phyloP scores from a whole-genome alignment of 306 rosid genomes.

The Ochetophila trinervis region DNA sequence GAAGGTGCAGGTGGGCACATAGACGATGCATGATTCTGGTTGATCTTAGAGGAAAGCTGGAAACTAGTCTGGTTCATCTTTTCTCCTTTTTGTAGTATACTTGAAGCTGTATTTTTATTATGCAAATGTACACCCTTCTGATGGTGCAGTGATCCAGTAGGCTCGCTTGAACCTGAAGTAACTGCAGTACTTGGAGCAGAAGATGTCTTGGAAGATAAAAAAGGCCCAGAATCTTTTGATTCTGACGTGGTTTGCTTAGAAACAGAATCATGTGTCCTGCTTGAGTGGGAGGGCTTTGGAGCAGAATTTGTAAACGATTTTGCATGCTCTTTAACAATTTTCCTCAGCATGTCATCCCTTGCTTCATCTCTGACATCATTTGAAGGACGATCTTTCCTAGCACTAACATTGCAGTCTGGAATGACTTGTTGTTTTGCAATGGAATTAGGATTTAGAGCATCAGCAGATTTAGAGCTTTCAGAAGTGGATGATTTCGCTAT shows the following conservation, averaged over 20 bases:
- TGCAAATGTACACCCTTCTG: slow-evolving; percentile 54
- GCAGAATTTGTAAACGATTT: slow-evolving; percentile 46
- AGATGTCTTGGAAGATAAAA: slow-evolving; percentile 50
- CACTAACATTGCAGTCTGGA: slow-evolving; percentile 42
- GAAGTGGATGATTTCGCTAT: slow-evolving; percentile 42
- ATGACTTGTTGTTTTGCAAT: slow-evolving; percentile 40
- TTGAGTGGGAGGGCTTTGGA: slow-evolving; percentile 45
- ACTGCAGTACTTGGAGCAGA: slow-evolving; percentile 36
- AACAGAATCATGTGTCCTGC: slow-evolving; percentile 61
- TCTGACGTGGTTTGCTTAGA: slow-evolving; percentile 54
- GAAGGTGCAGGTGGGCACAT: slow-evolving; percentile 52
- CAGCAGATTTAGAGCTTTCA: slow-evolving; percentile 44
- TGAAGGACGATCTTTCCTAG: slow-evolving; percentile 50
- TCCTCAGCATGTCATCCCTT: slow-evolving; percentile 43
- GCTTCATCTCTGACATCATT: slow-evolving; percentile 55
- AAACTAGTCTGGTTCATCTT: slow-evolving; percentile 57
- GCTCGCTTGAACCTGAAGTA: slow-evolving; percentile 44
- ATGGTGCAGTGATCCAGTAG: slow-evolving; percentile 43
- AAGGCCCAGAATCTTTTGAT: slow-evolving; percentile 46
- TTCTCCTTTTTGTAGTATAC: slow-evolving; percentile 59
- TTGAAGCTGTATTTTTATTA: slow-evolving; percentile 56
- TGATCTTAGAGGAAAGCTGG: slow-evolving; percentile 59
- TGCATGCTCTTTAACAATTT: slow-evolving; percentile 56
- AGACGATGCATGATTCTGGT: slow-evolving; percentile 55
- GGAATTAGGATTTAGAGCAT: slow-evolving; percentile 43